phyloP scores from a whole-genome alignment of 2,329 filamentous ascomycete genomes.

The Mycosphaerella sp. region DNA sequence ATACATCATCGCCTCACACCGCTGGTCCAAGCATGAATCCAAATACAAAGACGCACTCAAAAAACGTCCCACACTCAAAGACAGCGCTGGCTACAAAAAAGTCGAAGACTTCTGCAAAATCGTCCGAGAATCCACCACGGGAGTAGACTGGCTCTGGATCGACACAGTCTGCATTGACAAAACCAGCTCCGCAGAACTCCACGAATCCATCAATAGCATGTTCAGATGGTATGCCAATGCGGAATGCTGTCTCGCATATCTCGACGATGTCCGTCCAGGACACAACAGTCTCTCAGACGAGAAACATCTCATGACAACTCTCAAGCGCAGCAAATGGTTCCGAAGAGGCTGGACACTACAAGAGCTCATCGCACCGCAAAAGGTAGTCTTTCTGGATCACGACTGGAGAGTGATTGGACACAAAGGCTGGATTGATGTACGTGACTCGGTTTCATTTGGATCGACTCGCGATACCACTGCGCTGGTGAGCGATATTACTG shows the following conservation, averaged over 20 bases:
- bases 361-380: conserved; percentile 17
- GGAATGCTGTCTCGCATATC: conserved; percentile 17
- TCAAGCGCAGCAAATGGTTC: conserved; percentile 19
- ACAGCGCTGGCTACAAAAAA: conserved; percentile 11
- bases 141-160: conserved; percentile 18
- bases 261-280: conserved; percentile 5
- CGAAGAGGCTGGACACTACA: conserved; percentile 20
- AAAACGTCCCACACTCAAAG: background rate
- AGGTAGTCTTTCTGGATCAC: conserved; percentile 16
- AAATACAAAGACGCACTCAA: conserved; percentile 10
- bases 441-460: background rate
- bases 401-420: conserved; percentile 13
- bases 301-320: background rate
- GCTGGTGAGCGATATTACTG: conserved; percentile 14
- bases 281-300: background rate
- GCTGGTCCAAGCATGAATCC: conserved; percentile 7
- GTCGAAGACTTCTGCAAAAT: conserved; percentile 6
- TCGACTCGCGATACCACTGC: conserved; percentile 1
- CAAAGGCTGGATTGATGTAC: background rate
- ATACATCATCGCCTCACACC: conserved; percentile 16
- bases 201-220: conserved; percentile 21
- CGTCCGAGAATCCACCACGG: background rate
- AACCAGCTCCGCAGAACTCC: conserved; percentile 11
- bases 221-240: conserved; percentile 19
- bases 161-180: conserved; percentile 23